Evolutionary conservation across 352 stramenopile genomes (phyloP).

Genomic region (Phytophthora podocarpi): DNA sequence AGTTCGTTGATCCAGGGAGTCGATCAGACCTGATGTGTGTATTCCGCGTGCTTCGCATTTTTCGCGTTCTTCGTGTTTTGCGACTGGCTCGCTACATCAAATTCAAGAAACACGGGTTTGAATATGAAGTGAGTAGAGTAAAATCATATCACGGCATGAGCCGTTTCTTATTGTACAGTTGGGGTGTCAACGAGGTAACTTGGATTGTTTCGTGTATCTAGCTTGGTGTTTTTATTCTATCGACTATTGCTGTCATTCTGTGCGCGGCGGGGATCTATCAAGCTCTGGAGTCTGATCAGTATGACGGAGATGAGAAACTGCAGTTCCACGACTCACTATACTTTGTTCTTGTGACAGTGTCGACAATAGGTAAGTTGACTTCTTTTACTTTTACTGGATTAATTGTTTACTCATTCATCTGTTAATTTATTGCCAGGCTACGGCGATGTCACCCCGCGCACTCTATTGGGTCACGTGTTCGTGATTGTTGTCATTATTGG

Average conservation of each 20-base stretch:
- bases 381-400: neutral
- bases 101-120: constrained; percentile 71
- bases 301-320: constrained; percentile 34
- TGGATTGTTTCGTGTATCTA: constrained; percentile 5
- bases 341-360: constrained; percentile 76
- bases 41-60: constrained; percentile 74
- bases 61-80: constrained; percentile 64
- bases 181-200: neutral
- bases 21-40: constrained; percentile 63
- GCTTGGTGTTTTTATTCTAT: constrained; percentile 73
- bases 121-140: constrained; percentile 60
- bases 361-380: constrained; percentile 60
- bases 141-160: no score
- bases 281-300: constrained; percentile 55
- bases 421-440: constrained; percentile 41
- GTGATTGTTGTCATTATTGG: constrained; percentile 73
- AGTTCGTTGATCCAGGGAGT: constrained; percentile 55
- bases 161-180: neutral
- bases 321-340: constrained; percentile 74
- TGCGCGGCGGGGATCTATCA: constrained; percentile 73
- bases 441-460: constrained; percentile 65
- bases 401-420: neutral
- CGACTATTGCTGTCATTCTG: constrained; percentile 61
- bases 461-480: constrained; percentile 61
- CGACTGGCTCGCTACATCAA: constrained; percentile 60